A percentile compares a stretch with the other conserved stretches of the same genome.
Conservation (phyloP, 345 rosid genomes). For the Eucalyptus virginea region DNA sequence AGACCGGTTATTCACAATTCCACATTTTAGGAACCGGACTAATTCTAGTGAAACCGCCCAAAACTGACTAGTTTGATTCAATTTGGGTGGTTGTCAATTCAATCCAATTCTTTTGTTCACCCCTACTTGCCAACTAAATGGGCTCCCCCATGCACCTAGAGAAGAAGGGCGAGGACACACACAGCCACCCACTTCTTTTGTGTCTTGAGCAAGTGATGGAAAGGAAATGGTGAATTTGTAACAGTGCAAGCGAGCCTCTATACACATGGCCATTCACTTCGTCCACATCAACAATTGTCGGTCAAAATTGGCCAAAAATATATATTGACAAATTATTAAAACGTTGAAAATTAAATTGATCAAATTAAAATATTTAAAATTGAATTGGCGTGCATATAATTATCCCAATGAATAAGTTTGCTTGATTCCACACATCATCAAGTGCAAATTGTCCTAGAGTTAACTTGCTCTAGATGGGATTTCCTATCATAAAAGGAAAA, state of each 20-base stretch:
- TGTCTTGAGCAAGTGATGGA: too few species aligned
- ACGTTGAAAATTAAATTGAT: accelerated
- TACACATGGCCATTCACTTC: accelerated
- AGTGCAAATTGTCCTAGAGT: background rate
- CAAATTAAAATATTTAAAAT: too few species aligned
- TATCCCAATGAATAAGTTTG: background rate
- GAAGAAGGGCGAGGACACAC: background rate
- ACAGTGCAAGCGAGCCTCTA: background rate
- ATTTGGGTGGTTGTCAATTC: too few species aligned
- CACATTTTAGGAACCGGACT: background rate
- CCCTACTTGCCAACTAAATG: background rate
- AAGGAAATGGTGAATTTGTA: background rate
- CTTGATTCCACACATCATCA: background rate
- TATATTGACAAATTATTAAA: too few species aligned
- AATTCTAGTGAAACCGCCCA: accelerated
- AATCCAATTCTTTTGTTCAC: background rate
- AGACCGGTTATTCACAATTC: too few species aligned
- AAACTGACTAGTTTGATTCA: accelerated
- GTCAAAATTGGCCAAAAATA: background rate
- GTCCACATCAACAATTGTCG: background rate
- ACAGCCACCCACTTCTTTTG: too few species aligned
- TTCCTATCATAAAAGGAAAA: background rate
- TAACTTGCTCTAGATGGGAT: background rate
- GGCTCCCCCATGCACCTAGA: background rate
- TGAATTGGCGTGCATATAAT: too few species aligned